Evolutionary conservation across 2,329 filamentous ascomycete species (phyloP), one percentile per base, ranked within the genome.

Genomic region (Fusarium nelsonii): DNA sequence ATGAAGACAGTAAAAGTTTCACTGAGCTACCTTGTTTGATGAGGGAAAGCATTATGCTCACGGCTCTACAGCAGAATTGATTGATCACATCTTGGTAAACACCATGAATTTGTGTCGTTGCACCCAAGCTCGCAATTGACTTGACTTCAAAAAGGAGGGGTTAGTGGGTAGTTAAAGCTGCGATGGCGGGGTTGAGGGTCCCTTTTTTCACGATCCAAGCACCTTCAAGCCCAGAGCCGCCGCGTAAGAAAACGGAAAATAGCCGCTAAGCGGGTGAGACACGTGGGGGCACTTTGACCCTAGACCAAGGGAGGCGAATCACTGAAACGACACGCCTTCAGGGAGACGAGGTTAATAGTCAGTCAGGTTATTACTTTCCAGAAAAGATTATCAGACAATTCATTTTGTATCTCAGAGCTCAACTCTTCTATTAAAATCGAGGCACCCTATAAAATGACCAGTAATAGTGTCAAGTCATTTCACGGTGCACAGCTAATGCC

Each of bases 201-300:
- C 30, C 20, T 34, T 43, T 49, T 15, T 15, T 23, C 4, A 34
- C 32, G 45, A 36, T 49, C 15, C 20, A 26, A 49, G 23, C 40
- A 43, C 40, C 16, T 16, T 28, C 26, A 43, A 18, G 45, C 23
- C 14, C 45, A 69, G 60, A 69, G 65, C 65, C 65, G 56, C 66
- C 23, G 23, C 23, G 23, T 23, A 23, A 33, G 49, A 55, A 45
- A 63, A 53, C 33, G 41, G 40, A 57, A 63, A 52, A 36, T 44
- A 64, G 51, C 46, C 43, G 61, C 62, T 55, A 68, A 52, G 58
- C 45, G 56, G 48, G 34, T 37, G 28, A 52, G 63, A 70, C 57
- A 69, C 62, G 62, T 69, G 66, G 65, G 65, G 66, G 57, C 57
- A 32, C 32, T 52, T 67, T 62, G 62, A 67, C 66, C 65, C 57